Conservation (phyloP, 176 grass and related monocot species). For the Alloteropsis semialata region DNA sequence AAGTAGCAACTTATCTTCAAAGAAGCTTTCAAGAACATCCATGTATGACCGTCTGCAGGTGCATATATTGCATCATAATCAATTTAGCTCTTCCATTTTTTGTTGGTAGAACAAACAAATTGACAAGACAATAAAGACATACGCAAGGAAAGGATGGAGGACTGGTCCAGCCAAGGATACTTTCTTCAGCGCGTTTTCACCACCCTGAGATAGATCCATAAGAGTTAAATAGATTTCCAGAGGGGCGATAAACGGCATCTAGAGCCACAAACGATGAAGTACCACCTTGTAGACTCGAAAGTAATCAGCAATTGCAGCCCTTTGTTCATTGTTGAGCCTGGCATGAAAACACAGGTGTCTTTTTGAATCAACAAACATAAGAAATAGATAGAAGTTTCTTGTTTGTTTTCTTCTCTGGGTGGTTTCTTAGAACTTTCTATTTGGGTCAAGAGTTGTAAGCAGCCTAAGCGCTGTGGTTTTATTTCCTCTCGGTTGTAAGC, state of each 20-base stretch:
- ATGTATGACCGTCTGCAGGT: constrained; percentile 75
- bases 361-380: constrained; percentile 1
- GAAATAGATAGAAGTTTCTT: too few relatives aligned
- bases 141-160: constrained; percentile 88
- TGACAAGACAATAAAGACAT: constrained; percentile 29
- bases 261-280: constrained; percentile 1
- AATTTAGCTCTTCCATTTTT: constrained; percentile 14
- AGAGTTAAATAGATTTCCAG: not conserved
- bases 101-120: not conserved
- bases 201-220: constrained; percentile 51
- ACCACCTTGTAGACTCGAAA: constrained; percentile 84
- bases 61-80: constrained; percentile 3
- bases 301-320: constrained; percentile 82
- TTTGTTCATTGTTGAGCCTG: constrained; percentile 89
- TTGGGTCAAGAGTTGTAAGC: too few relatives aligned
- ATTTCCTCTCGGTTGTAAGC: too few relatives aligned
- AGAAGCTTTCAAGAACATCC: constrained; percentile 76
- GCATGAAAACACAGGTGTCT: constrained; percentile 15
- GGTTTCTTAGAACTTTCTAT: too few relatives aligned
- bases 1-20: constrained; percentile 69
- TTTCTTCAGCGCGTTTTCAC: constrained; percentile 80
- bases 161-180: constrained; percentile 67
- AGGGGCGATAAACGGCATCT: not conserved
- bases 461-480: too few relatives aligned
- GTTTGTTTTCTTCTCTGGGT: too few relatives aligned